Evolutionary conservation across 371 early-diverging fungal genomes (phyloP).

Genomic region (Dichotomocladium elegans): DNA sequence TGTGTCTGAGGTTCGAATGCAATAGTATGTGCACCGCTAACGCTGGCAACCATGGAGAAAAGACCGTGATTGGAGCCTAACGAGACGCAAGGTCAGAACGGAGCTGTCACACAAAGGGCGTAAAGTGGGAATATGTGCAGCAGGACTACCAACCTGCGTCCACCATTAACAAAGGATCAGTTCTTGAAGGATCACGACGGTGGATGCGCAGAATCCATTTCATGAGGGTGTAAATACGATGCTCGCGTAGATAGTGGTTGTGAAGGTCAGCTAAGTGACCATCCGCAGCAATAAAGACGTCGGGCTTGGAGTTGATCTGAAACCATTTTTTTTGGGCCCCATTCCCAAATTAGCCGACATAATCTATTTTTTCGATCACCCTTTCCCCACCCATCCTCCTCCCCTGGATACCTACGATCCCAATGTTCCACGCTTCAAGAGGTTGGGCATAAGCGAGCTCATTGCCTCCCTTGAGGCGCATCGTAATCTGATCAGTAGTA

Average conservation of each 20-base stretch:
- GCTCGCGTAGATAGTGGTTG: conserved; percentile 39
- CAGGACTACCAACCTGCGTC: conserved; percentile 42
- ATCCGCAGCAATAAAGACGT: conserved; percentile 38
- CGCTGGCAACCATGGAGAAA: conserved; percentile 44
- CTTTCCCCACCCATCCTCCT: neutral
- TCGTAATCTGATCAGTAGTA: conserved; percentile 27
- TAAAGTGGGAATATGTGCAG: no score
- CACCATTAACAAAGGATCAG: conserved; percentile 36
- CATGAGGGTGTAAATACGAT: conserved; percentile 45
- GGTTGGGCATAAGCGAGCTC: conserved; percentile 14
- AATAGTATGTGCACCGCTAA: conserved; percentile 42
- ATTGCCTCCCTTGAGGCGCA: conserved; percentile 13
- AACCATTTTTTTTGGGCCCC: neutral
- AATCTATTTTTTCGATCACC: no score
- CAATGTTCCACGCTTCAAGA: conserved; percentile 31
- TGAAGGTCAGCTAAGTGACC: conserved; percentile 27
- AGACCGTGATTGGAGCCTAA: conserved; percentile 47
- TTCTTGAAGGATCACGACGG: conserved; percentile 34
- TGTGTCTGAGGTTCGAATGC: conserved; percentile 49
- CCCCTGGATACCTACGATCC: conserved; percentile 21
- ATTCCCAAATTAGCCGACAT: neutral
- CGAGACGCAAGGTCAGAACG: no score
- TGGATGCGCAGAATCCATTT: conserved; percentile 47
- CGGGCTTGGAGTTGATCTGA: conserved; percentile 44
- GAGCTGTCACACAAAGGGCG: no score